A percentile compares a stretch with the other conserved stretches of the same genome.
Evolutionary conservation across 2,329 filamentous ascomycete genomes (phyloP).

Genomic region (Exophiala phaeomuriformis): DNA sequence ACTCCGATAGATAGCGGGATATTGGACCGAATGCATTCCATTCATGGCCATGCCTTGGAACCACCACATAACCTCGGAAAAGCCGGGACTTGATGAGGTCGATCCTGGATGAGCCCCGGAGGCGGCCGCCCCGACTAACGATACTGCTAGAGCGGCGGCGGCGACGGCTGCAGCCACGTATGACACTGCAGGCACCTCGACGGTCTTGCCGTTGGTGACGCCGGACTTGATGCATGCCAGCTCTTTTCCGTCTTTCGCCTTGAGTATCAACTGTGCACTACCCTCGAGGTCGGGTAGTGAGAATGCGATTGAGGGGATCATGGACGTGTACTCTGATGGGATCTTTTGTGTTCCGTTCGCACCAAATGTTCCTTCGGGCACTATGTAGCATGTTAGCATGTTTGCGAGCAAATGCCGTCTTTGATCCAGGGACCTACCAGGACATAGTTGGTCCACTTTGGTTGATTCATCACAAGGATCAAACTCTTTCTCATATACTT

Average conservation of each 20-base stretch:
- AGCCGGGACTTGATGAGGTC: slow-evolving; percentile 68
- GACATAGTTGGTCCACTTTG: slow-evolving; percentile 69
- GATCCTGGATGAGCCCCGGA: slow-evolving; percentile 54
- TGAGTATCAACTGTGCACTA: slow-evolving; percentile 69
- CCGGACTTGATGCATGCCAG: slow-evolving; percentile 77
- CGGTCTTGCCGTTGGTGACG: slow-evolving; percentile 81
- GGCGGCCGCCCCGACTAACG: slow-evolving; percentile 62
- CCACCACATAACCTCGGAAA: slow-evolving; percentile 76
- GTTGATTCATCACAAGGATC: slow-evolving; percentile 68
- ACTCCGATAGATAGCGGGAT: slow-evolving; percentile 78
- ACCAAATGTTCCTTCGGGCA: slow-evolving; percentile 66
- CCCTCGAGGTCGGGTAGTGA: slow-evolving; percentile 84
- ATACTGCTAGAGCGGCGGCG: slow-evolving; percentile 69
- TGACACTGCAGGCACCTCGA: slow-evolving; percentile 65
- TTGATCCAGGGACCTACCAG: slow-evolving; percentile 50
- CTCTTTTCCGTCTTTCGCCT: slow-evolving; percentile 52
- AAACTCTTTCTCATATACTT: slow-evolving; percentile 72
- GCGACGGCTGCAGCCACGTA: slow-evolving; percentile 80
- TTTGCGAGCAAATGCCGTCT: background rate
- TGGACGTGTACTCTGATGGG: slow-evolving; percentile 59
- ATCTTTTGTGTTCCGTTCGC: slow-evolving; percentile 67
- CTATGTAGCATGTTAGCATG: slow-evolving; percentile 34
- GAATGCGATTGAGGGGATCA: slow-evolving; percentile 86
- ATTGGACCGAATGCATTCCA: slow-evolving; percentile 87
- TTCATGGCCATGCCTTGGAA: slow-evolving; percentile 94